Conservation (phyloP, 805 yeast genomes). For the Yarrowia phangngaensis region DNA sequence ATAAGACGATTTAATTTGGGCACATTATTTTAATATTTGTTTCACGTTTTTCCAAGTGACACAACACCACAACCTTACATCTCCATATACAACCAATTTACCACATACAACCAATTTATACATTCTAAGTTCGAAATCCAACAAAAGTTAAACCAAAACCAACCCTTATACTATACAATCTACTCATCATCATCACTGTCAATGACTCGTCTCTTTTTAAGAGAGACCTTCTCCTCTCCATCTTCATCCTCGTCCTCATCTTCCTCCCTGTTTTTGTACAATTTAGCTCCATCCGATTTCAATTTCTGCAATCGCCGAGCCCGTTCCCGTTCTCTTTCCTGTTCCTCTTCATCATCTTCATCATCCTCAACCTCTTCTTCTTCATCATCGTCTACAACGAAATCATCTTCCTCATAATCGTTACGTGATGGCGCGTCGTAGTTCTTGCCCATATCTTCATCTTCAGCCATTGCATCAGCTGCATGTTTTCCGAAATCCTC, state of each 20-base stretch:
- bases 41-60: too few species aligned
- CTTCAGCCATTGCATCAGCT: conserved; percentile 16
- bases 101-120: too few species aligned
- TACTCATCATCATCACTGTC: conserved; percentile 35
- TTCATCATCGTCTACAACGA: conserved; percentile 39
- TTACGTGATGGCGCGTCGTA: conserved; percentile 33
- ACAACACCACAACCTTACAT: too few species aligned
- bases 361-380: conserved; percentile 36
- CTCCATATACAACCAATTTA: too few species aligned
- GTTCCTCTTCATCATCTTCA: conserved; percentile 41
- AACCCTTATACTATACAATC: background rate
- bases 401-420: conserved; percentile 41
- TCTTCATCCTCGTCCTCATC: conserved; percentile 29
- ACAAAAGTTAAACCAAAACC: background rate
- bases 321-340: too few species aligned
- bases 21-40: too few species aligned
- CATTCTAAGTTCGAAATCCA: background rate
- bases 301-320: conserved; percentile 37
- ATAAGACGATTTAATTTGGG: too few species aligned
- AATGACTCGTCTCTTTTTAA: conserved; percentile 36
- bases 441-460: conserved; percentile 29
- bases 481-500: conserved; percentile 29
- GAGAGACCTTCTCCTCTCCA: conserved; percentile 26
- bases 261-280: conserved; percentile 29
- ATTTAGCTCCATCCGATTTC: conserved; percentile 36